A percentile compares a stretch with the other conserved stretches of the same genome.
phyloP scores from a whole-genome alignment of 2,329 filamentous ascomycete genomes.

The Cryphonectria radicalis region DNA sequence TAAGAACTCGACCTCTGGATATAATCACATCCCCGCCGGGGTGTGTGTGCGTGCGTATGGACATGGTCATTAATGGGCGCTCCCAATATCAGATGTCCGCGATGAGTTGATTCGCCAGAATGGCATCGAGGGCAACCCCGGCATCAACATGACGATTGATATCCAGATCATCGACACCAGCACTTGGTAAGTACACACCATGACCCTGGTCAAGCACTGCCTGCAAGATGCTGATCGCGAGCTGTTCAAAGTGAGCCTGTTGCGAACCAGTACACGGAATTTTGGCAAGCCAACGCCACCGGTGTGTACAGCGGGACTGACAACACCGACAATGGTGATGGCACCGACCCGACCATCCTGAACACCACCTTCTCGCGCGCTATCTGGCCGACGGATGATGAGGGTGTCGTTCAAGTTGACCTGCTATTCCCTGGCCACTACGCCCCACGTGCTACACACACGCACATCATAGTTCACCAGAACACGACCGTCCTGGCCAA shows the following conservation, averaged over 20 bases:
- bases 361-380: slow-evolving; percentile 20
- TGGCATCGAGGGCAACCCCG: slow-evolving; percentile 32
- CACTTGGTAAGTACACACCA: slow-evolving; percentile 41
- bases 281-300: slow-evolving; percentile 43
- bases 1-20: background rate
- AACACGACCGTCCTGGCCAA: slow-evolving; percentile 41
- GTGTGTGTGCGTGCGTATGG: background rate
- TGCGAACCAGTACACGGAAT: slow-evolving; percentile 47
- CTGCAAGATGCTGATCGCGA: background rate
- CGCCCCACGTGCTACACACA: slow-evolving; percentile 18
- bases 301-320: slow-evolving; percentile 17
- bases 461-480: slow-evolving; percentile 41
- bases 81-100: background rate
- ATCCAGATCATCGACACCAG: slow-evolving; percentile 56
- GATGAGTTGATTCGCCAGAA: slow-evolving; percentile 17
- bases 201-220: background rate
- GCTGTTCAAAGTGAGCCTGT: slow-evolving; percentile 43
- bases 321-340: slow-evolving; percentile 12
- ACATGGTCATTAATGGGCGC: background rate
- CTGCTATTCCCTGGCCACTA: slow-evolving; percentile 19
- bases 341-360: slow-evolving; percentile 12
- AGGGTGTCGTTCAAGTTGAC: slow-evolving; percentile 19
- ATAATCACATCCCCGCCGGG: background rate
- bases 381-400: slow-evolving; percentile 18
- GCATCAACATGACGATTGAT: slow-evolving; percentile 54